A percentile compares a stretch with the other conserved stretches of the same genome.
Evolutionary conservation across 2,329 filamentous ascomycete species (phyloP).

Genomic region (Curvularia spicifera): DNA sequence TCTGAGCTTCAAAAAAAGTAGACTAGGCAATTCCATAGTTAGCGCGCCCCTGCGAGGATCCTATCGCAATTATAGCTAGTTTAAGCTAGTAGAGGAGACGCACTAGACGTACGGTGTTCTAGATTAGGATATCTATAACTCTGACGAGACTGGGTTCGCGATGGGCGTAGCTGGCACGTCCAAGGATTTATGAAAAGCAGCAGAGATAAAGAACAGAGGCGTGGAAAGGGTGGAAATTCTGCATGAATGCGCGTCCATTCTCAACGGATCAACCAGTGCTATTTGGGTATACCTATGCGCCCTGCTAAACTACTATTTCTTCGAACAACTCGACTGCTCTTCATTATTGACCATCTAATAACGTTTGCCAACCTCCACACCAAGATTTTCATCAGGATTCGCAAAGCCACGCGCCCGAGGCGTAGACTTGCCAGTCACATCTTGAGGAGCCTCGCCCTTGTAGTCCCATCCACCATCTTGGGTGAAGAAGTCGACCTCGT

Average conservation of each 20-base stretch:
- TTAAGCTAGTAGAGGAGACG: too few species aligned
- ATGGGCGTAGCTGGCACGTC: too few species aligned
- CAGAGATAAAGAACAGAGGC: neutral
- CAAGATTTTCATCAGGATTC: conserved; percentile 47
- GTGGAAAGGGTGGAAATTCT: neutral
- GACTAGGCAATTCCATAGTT: too few species aligned
- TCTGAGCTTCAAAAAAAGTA: too few species aligned
- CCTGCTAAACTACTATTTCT: conserved; percentile 10
- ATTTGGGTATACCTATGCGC: conserved; percentile 21
- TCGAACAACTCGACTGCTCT: neutral
- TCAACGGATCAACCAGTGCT: neutral
- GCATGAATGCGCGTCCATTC: neutral
- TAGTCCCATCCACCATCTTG: conserved; percentile 64
- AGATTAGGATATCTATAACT: too few species aligned
- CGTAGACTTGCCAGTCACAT: conserved; percentile 44
- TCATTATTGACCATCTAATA: conserved; percentile 27
- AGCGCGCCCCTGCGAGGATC: too few species aligned
- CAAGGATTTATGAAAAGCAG: neutral
- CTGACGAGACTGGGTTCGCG: too few species aligned
- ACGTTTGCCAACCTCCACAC: conserved; percentile 45
- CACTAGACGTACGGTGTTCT: too few species aligned
- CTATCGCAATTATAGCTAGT: too few species aligned
- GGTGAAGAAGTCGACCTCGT: conserved; percentile 91
- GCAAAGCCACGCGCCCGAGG: conserved; percentile 48
- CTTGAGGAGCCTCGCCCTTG: conserved; percentile 44